Percentiles rank a stretch among this genome's conserved stretches.
phyloP scores from a whole-genome alignment of 2,329 filamentous ascomycete species.

The Claviceps arundinis region DNA sequence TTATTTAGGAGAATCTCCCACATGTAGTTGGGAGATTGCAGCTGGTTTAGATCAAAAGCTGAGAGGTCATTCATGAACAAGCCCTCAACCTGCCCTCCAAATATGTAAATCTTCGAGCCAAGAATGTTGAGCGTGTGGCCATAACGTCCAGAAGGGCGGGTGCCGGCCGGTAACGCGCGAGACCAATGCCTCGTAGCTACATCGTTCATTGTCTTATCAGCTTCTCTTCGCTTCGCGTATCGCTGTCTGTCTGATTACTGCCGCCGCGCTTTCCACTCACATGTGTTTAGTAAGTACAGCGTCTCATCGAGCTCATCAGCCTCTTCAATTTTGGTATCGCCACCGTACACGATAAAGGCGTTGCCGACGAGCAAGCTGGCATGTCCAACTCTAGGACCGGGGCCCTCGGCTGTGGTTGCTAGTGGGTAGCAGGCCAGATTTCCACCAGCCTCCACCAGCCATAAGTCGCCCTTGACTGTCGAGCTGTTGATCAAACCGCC shows the following conservation, averaged over 20 bases:
- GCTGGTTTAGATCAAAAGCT: constrained; percentile 87
- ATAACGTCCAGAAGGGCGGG: constrained; percentile 79
- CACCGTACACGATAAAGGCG: constrained; percentile 96
- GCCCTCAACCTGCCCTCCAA: constrained; percentile 93
- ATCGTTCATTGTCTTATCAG: constrained; percentile 8
- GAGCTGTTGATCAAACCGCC: constrained; percentile 89
- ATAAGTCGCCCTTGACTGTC: constrained; percentile 91
- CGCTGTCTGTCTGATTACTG: not conserved
- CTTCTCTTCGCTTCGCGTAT: not conserved
- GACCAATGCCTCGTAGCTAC: constrained; percentile 97
- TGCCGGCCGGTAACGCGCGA: constrained; percentile 73
- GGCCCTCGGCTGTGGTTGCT: constrained; percentile 82
- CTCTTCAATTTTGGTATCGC: constrained; percentile 95
- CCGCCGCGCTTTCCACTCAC: constrained; percentile 40
- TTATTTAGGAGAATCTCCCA: constrained; percentile 85
- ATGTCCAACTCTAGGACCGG: constrained; percentile 88
- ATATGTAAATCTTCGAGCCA: constrained; percentile 93
- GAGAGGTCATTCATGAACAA: constrained; percentile 97
- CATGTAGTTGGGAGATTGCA: constrained; percentile 79
- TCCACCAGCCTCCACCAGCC: constrained; percentile 88
- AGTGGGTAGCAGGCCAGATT: constrained; percentile 86
- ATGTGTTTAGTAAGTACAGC: constrained; percentile 90
- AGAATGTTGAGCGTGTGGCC: constrained; percentile 94
- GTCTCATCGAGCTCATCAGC: constrained; percentile 87
- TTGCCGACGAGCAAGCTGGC: constrained; percentile 90